Evolutionary conservation across 371 early-diverging fungal species (phyloP).

Genomic region (Mucor circinelloides): DNA sequence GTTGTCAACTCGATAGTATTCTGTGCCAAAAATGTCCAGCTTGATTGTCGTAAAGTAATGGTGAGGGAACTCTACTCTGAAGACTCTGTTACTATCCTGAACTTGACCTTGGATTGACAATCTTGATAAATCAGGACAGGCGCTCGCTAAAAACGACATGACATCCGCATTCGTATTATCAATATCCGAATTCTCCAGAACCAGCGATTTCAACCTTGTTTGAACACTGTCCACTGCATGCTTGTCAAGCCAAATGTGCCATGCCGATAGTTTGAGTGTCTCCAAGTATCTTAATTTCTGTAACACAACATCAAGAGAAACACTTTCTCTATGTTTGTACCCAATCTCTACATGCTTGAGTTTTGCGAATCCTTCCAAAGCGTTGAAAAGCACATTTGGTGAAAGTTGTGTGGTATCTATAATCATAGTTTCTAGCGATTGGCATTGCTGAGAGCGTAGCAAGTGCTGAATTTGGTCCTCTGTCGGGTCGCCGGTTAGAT

Average conservation of each 20-base stretch:
- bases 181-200: neutral
- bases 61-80: neutral
- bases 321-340: neutral
- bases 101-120: constrained; percentile 1
- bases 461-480: neutral
- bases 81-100: neutral
- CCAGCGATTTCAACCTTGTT: neutral
- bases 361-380: neutral
- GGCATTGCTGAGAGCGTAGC: neutral
- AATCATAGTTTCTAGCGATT: neutral
- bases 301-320: neutral
- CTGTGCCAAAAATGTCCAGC: neutral
- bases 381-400: neutral
- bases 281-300: neutral
- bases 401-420: neutral
- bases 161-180: neutral
- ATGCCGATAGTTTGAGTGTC: neutral
- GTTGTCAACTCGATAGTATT: neutral
- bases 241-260: neutral
- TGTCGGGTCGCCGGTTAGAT: neutral
- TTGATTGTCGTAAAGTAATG: neutral
- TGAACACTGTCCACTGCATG: neutral
- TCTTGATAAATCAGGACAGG: neutral
- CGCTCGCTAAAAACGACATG: neutral
- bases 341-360: neutral